A percentile compares a stretch with the other conserved stretches of the same genome.
Evolutionary conservation across 768 basidiomycete species (phyloP).

Genomic region (Guyanaporus albipodus): DNA sequence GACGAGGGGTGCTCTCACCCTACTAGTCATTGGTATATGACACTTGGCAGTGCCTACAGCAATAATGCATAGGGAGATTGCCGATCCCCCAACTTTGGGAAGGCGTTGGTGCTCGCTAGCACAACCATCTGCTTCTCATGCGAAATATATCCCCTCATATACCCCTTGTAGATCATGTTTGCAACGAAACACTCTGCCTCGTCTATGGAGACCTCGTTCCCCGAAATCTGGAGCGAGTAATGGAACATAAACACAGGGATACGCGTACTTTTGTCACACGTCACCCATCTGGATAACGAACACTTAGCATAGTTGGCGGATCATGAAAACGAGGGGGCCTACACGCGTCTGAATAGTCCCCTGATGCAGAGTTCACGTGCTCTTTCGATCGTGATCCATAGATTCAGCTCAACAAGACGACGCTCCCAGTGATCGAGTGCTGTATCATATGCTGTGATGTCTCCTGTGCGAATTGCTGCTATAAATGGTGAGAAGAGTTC

Average conservation of each 20-base stretch:
- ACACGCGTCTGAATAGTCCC: constrained; percentile 77
- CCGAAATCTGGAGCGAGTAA: constrained; percentile 66
- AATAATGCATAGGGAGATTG: constrained; percentile 43
- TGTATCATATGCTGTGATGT: constrained; percentile 75
- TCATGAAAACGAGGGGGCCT: constrained; percentile 27
- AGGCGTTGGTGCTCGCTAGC: constrained; percentile 72
- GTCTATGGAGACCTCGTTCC: constrained; percentile 63
- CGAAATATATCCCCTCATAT: constrained; percentile 93
- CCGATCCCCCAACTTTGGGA: constrained; percentile 69
- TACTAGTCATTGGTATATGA: no score
- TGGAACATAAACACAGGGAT: constrained; percentile 83
- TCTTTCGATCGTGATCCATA: constrained; percentile 84
- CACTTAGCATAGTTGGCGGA: neutral
- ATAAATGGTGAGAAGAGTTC: constrained; percentile 81
- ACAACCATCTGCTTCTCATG: constrained; percentile 96
- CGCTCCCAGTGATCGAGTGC: constrained; percentile 70
- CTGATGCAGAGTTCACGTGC: constrained; percentile 85
- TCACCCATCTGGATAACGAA: constrained; percentile 63
- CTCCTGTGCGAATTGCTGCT: constrained; percentile 68
- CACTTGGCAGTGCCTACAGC: constrained; percentile 16
- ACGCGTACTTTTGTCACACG: constrained; percentile 64
- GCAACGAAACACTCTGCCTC: constrained; percentile 94
- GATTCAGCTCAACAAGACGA: constrained; percentile 77
- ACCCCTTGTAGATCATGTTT: constrained; percentile 92
- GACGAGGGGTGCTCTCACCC: no score